phyloP scores from a whole-genome alignment of 192 early-diverging fungal species.

The Umbelopsis sp. region DNA sequence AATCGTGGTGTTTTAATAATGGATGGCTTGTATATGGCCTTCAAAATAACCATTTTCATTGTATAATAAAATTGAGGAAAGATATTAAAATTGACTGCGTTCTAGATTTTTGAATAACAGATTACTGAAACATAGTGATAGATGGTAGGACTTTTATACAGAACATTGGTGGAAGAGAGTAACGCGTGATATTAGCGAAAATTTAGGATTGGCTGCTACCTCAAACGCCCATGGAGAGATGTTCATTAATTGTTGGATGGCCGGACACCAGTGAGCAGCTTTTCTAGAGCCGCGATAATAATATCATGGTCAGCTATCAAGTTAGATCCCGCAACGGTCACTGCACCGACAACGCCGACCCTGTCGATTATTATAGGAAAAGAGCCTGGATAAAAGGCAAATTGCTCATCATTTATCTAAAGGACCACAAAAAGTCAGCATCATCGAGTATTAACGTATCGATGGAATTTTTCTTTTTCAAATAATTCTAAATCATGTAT shows the following conservation, averaged over 20 bases:
- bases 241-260: not conserved
- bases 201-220: no score
- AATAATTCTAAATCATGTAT: not conserved
- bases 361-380: constrained; percentile 55
- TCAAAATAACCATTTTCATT: no score
- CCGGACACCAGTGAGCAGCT: not conserved
- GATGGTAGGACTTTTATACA: no score
- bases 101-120: no score
- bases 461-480: not conserved
- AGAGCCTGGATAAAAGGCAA: constrained; percentile 50
- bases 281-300: constrained; percentile 10
- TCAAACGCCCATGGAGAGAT: no score
- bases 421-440: constrained; percentile 12
- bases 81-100: no score
- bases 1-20: no score
- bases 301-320: constrained; percentile 8
- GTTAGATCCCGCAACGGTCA: constrained; percentile 49
- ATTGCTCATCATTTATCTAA: constrained; percentile 34
- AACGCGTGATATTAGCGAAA: no score
- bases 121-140: no score
- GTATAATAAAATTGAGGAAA: no score
- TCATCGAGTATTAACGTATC: not conserved
- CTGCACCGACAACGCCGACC: constrained; percentile 55
- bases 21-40: no score
- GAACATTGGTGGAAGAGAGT: no score